Conservation (phyloP, 208 protist species). For the Trypanosoma caninum region DNA sequence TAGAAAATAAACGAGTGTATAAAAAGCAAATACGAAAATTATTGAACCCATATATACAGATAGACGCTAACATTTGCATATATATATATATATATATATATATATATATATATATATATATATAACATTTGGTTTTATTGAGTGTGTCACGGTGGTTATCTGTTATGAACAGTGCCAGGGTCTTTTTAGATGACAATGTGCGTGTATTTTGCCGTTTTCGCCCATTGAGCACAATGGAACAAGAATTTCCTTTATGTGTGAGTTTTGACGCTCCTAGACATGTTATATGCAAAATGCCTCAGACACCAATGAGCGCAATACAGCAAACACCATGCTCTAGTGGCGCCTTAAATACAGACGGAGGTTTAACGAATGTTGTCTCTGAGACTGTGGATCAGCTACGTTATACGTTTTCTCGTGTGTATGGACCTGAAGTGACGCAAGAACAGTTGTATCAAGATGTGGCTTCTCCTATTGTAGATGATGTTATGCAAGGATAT, state of each 20-base stretch:
- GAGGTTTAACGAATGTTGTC: neutral
- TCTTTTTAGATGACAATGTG: slow-evolving; percentile 19
- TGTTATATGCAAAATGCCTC: slow-evolving; percentile 11
- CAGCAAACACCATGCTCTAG: neutral
- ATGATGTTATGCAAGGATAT: slow-evolving; percentile 87
- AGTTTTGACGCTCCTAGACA: slow-evolving; percentile 14
- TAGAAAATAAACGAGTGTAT: neutral
- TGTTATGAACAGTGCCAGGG: slow-evolving; percentile 7
- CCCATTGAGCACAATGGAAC: slow-evolving; percentile 19
- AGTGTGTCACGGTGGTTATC: neutral
- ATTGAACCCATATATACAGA: neutral
- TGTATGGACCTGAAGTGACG: slow-evolving; percentile 39
- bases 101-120: slow-evolving; percentile 9
- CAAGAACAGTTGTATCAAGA: slow-evolving; percentile 83
- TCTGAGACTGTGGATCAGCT: neutral
- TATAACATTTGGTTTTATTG: neutral
- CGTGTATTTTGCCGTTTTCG: slow-evolving; percentile 32
- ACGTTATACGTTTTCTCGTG: slow-evolving; percentile 61
- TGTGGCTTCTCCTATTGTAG: slow-evolving; percentile 83
- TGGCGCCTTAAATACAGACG: neutral
- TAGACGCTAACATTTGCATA: neutral
- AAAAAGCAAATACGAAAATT: neutral
- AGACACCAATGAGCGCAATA: neutral
- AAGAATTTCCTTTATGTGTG: slow-evolving; percentile 13
- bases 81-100: slow-evolving; percentile 5